phyloP scores from a whole-genome alignment of 1,139 yeast species.

The Geotrichum fermentans region DNA sequence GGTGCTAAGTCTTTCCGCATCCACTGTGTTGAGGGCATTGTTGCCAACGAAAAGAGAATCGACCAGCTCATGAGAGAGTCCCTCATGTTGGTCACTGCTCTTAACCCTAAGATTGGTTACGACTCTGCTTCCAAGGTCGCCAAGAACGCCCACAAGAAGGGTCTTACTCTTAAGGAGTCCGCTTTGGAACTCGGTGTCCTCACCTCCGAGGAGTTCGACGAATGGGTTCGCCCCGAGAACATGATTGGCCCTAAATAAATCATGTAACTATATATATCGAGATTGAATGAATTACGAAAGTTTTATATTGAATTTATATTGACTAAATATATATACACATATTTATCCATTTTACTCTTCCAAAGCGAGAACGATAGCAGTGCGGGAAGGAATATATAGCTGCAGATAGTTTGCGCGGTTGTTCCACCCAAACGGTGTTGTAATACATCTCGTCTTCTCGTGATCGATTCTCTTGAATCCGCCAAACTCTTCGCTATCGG shows the following conservation, averaged over 20 bases:
- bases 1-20: constrained; percentile 84
- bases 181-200: constrained; percentile 87
- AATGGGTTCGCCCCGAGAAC: constrained; percentile 96
- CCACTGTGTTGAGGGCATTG: constrained; percentile 91
- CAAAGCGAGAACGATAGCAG: constrained; percentile 66
- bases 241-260: constrained; percentile 79
- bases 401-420: constrained; percentile 68
- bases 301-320: not conserved
- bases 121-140: constrained; percentile 97
- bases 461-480: constrained; percentile 76
- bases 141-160: constrained; percentile 97
- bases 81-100: constrained; percentile 95
- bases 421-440: constrained; percentile 77
- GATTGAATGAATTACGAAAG: constrained; percentile 3
- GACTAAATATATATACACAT: not conserved
- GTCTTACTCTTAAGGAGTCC: constrained; percentile 87
- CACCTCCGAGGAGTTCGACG: constrained; percentile 78
- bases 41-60: constrained; percentile 84
- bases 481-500: constrained; percentile 71
- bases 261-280: not conserved
- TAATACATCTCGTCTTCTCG: constrained; percentile 44
- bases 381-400: constrained; percentile 78
- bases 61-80: constrained; percentile 86
- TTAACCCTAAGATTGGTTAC: constrained; percentile 97
- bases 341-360: constrained; percentile 16